These are phyloP conservation scores for Aristolochia californica DNA, from an alignment of 164 flowering plant species.

Conservation along the genomic window DNA sequence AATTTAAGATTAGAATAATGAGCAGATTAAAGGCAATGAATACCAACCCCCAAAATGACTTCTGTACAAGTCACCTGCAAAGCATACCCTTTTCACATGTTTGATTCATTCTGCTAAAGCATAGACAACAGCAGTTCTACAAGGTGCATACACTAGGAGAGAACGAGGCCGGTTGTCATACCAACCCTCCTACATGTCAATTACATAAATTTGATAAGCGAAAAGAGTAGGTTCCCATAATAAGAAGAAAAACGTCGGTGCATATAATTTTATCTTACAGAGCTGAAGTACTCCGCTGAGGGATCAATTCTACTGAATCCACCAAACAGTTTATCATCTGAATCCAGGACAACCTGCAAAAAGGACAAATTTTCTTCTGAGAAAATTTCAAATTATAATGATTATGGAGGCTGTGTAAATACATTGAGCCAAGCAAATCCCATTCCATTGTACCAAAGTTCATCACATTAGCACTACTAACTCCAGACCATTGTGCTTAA, in stretches of 20 bases:
- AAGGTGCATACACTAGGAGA: conserved; percentile 72
- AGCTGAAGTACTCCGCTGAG: conserved; percentile 57
- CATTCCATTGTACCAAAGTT: no score
- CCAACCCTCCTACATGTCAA: conserved; percentile 57
- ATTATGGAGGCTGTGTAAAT: no score
- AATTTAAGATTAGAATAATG: no score
- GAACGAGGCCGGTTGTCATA: conserved; percentile 67
- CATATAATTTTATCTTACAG: conserved; percentile 34
- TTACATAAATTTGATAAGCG: neutral
- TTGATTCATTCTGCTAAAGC: conserved; percentile 30
- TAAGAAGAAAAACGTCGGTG: neutral
- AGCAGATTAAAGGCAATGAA: no score
- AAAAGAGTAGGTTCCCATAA: neutral
- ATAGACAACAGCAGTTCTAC: conserved; percentile 88
- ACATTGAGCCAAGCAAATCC: no score
- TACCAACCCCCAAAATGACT: no score
- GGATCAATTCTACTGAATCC: conserved; percentile 72
- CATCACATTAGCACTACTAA: no score
- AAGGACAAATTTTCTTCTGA: neutral
- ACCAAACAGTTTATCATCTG: conserved; percentile 71
- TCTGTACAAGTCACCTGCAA: no score
- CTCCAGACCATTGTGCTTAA: no score
- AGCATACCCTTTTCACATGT: neutral
- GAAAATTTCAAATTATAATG: no score
- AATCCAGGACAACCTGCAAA: conserved; percentile 76